Conservation (phyloP, 2,329 filamentous ascomycete genomes). For the Pseudogymnoascus sp. region DNA sequence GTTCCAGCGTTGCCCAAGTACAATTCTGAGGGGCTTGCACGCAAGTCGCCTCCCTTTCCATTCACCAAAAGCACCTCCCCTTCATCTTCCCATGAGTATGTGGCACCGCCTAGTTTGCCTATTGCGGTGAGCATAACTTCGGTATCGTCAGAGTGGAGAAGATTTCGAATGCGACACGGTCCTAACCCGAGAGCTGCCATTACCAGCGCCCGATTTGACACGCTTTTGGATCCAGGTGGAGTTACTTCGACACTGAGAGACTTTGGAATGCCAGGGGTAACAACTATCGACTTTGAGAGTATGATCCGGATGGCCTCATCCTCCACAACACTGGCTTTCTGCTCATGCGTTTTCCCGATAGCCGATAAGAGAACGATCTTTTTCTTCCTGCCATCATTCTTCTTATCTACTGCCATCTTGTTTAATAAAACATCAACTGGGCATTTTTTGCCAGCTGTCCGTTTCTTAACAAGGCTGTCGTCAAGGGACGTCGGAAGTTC, state of each 20-base stretch:
- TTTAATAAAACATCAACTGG: constrained; percentile 76
- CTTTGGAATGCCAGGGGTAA: constrained; percentile 64
- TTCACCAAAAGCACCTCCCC: constrained; percentile 86
- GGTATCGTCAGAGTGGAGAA: constrained; percentile 93
- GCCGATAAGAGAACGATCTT: constrained; percentile 89
- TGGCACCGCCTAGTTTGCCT: constrained; percentile 72
- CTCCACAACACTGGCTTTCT: constrained; percentile 79
- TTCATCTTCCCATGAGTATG: constrained; percentile 88
- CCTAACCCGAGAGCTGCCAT: constrained; percentile 84
- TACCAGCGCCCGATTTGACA: constrained; percentile 93
- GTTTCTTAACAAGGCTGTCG: constrained; percentile 73
- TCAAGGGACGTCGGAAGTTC: constrained; percentile 77
- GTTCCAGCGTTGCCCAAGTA: constrained; percentile 97
- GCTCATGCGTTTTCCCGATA: constrained; percentile 83
- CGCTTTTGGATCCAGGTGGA: constrained; percentile 93
- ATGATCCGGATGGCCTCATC: constrained; percentile 78
- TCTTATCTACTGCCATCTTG: constrained; percentile 98
- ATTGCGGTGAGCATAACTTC: constrained; percentile 97
- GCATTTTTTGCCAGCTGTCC: constrained; percentile 82
- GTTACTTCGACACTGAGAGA: constrained; percentile 65
- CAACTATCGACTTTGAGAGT: constrained; percentile 69
- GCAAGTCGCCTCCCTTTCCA: constrained; percentile 80
- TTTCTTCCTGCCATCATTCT: constrained; percentile 92
- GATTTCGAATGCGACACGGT: constrained; percentile 79
- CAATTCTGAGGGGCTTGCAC: constrained; percentile 67